Conservation (phyloP, 1,284 basidiomycete species). For the Sanghuangporus weigelae region DNA sequence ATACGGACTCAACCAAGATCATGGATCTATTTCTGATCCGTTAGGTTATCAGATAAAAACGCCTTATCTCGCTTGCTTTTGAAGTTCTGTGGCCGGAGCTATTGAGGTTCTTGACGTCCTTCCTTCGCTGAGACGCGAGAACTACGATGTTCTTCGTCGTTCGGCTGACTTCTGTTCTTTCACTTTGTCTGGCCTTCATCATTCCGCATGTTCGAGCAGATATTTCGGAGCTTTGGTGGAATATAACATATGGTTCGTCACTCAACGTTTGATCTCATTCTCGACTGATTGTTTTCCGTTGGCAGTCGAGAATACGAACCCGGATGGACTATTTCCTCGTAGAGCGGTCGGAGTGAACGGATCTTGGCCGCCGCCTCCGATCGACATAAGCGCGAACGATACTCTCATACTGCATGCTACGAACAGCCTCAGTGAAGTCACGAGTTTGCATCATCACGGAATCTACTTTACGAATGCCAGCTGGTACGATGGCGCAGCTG, state of each 20-base stretch:
- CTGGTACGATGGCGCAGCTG: conserved; percentile 86
- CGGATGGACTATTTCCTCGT: conserved; percentile 71
- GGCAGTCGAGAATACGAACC: conserved; percentile 52
- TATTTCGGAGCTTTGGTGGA: conserved; percentile 74
- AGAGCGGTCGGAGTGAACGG: conserved; percentile 83
- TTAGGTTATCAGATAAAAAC: neutral
- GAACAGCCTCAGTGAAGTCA: conserved; percentile 62
- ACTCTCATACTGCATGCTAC: conserved; percentile 69
- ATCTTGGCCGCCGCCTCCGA: conserved; percentile 86
- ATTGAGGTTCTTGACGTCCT: neutral
- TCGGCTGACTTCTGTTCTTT: neutral
- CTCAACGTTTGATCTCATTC: neutral
- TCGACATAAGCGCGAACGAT: conserved; percentile 71
- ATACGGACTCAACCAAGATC: neutral
- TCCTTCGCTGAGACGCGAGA: no score
- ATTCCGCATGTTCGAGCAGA: conserved; percentile 40
- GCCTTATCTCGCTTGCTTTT: neutral
- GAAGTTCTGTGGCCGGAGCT: neutral
- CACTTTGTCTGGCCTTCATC: neutral
- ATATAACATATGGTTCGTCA: conserved; percentile 54
- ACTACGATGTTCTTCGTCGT: neutral
- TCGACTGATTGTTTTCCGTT: neutral
- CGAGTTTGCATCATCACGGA: conserved; percentile 82
- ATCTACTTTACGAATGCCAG: conserved; percentile 86
- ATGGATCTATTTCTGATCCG: neutral